Conservation (phyloP, 208 protist genomes). For the Trypanosoma platydactyli region DNA sequence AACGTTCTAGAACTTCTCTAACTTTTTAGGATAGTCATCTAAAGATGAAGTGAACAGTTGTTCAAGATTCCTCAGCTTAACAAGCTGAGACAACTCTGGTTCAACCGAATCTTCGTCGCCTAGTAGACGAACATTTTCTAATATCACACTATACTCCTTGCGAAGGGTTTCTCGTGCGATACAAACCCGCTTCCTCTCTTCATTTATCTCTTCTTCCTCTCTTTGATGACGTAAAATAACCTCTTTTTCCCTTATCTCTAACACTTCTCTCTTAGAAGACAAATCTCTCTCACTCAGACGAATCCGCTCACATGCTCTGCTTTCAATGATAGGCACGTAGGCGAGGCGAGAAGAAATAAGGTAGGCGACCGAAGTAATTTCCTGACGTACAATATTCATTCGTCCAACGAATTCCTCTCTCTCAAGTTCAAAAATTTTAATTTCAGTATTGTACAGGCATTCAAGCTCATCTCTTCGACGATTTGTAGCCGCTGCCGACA, state of each 20-base stretch:
- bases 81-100: conserved; percentile 18
- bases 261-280: conserved; percentile 19
- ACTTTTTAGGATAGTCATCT: conserved; percentile 3
- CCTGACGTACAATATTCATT: conserved; percentile 22
- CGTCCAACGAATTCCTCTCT: conserved; percentile 20
- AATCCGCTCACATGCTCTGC: conserved; percentile 5
- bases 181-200: conserved; percentile 19
- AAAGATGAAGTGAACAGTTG: conserved; percentile 15
- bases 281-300: conserved; percentile 12
- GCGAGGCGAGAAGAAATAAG: conserved; percentile 21
- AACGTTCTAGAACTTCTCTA: conserved; percentile 8
- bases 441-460: conserved; percentile 18
- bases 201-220: conserved; percentile 24
- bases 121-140: conserved; percentile 21
- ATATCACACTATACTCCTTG: conserved; percentile 14
- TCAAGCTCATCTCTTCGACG: conserved; percentile 22
- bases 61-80: conserved; percentile 23
- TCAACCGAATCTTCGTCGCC: conserved; percentile 5
- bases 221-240: conserved; percentile 20
- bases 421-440: conserved; percentile 23
- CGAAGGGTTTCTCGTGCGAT: conserved; percentile 7
- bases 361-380: conserved; percentile 2
- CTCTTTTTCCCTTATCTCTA: conserved; percentile 33
- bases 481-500: neutral
- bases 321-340: conserved; percentile 13